These are phyloP conservation scores for Graphiopsis chlorocephala DNA, from an alignment of 2,329 filamentous ascomycete species.

Conservation along the genomic window DNA sequence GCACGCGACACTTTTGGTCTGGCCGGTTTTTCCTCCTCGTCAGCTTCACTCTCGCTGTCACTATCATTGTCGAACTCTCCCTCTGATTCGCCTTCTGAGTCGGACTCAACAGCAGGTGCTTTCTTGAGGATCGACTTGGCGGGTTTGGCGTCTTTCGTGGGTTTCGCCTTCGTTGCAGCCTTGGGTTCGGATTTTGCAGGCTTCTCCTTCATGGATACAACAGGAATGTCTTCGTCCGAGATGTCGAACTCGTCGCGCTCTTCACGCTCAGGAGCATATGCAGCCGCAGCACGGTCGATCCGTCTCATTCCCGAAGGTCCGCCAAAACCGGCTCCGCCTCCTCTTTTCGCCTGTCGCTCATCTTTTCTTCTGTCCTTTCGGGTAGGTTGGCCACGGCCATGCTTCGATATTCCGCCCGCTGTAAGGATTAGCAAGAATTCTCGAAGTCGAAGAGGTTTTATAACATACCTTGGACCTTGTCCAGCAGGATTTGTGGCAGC, in stretches of 20 bases:
- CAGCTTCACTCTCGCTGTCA: constrained; percentile 10
- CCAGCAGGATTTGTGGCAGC: constrained; percentile 45
- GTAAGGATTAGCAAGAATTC: not conserved
- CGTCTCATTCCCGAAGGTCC: constrained; percentile 6
- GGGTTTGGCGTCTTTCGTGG: constrained; percentile 30
- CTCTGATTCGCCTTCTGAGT: constrained; percentile 20
- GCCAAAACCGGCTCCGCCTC: constrained; percentile 21
- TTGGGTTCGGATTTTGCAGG: constrained; percentile 17
- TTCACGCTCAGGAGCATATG: constrained; percentile 14
- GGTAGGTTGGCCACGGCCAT: constrained; percentile 21
- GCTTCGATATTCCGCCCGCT: constrained; percentile 23
- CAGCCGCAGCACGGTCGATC: constrained; percentile 10
- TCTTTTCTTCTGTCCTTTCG: constrained; percentile 57
- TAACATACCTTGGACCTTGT: constrained; percentile 35
- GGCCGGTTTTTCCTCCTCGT: constrained; percentile 7
- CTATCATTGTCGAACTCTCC: constrained; percentile 17
- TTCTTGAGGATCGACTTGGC: constrained; percentile 38
- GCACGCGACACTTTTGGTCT: constrained; percentile 14
- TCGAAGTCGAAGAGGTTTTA: not conserved
- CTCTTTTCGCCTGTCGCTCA: constrained; percentile 61
- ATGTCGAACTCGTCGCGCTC: constrained; percentile 36
- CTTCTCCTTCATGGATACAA: not conserved
- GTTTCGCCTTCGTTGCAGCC: not conserved
- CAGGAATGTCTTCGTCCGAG: constrained; percentile 23
- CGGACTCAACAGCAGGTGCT: constrained; percentile 19